Evolutionary conservation across 2,329 filamentous ascomycete genomes (phyloP).

Genomic region (Verruconis gallopava): DNA sequence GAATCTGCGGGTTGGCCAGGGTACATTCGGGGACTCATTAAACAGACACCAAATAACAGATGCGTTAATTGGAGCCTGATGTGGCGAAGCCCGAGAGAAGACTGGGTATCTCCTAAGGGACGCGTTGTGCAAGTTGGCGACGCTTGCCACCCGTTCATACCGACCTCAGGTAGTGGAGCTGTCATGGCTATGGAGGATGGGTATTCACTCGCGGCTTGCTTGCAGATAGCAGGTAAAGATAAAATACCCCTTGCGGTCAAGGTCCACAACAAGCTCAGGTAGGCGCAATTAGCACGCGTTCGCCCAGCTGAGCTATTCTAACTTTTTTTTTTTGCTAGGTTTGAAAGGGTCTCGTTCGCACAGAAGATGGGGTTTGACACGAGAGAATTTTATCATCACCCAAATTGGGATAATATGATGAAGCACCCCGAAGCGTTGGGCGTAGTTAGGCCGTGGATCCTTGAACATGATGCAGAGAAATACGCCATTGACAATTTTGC

Average conservation of each 20-base stretch:
- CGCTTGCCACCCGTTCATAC: conserved; percentile 32
- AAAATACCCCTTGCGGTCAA: conserved; percentile 26
- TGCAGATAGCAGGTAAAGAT: conserved; percentile 30
- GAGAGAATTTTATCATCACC: conserved; percentile 22
- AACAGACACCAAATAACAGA: conserved; percentile 30
- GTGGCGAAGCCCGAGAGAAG: conserved; percentile 33
- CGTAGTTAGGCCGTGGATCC: conserved; percentile 30
- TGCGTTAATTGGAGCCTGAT: conserved; percentile 37
- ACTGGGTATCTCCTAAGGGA: conserved; percentile 29
- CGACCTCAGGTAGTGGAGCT: conserved; percentile 31
- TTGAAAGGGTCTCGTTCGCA: conserved; percentile 34
- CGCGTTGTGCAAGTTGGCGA: conserved; percentile 34
- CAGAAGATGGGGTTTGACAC: conserved; percentile 23
- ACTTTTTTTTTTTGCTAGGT: no score
- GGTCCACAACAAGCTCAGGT: conserved; percentile 22
- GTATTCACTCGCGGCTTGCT: conserved; percentile 31
- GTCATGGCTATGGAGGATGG: conserved; percentile 35
- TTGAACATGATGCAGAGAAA: conserved; percentile 31
- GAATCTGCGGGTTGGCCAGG: background rate
- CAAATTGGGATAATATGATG: conserved; percentile 35
- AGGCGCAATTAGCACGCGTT: no score
- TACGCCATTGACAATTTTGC: conserved; percentile 33
- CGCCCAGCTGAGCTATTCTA: no score
- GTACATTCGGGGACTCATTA: conserved; percentile 31
- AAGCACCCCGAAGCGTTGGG: conserved; percentile 4